These are phyloP conservation scores for Podaxis sp. DNA, from an alignment of 768 basidiomycete species.

Conservation along the genomic window DNA sequence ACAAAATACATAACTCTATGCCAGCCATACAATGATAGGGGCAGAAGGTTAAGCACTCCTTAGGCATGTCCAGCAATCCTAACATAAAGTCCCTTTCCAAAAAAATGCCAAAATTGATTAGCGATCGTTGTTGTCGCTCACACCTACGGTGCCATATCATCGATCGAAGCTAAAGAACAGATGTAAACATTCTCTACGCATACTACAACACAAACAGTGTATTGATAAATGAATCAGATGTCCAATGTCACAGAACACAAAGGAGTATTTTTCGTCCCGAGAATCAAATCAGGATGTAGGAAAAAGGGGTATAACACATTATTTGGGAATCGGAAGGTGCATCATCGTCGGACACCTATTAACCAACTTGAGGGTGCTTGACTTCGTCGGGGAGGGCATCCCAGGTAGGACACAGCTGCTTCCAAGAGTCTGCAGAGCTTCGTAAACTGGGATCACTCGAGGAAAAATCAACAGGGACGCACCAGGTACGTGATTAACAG, in stretches of 20 bases:
- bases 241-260: background rate
- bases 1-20: too few relatives aligned
- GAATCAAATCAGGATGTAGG: background rate
- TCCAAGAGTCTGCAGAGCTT: slow-evolving; percentile 15
- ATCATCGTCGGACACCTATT: background rate
- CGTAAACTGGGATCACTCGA: background rate
- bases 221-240: background rate
- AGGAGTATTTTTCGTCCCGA: background rate
- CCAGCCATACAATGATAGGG: too few relatives aligned
- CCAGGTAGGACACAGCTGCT: slow-evolving; percentile 21
- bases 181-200: too few relatives aligned
- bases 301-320: background rate
- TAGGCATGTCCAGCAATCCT: too few relatives aligned
- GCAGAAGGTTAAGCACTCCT: too few relatives aligned
- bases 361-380: background rate
- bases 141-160: too few relatives aligned
- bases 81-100: too few relatives aligned
- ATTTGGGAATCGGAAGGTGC: background rate
- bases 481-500: slow-evolving; percentile 4
- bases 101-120: too few relatives aligned
- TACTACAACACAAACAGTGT: background rate
- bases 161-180: too few relatives aligned
- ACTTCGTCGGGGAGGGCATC: slow-evolving; percentile 13
- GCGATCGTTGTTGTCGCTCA: too few relatives aligned
- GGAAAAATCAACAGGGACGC: background rate